These are phyloP conservation scores for Leccinum subtestaceum DNA, from an alignment of 768 basidiomycete species.

Conservation along the genomic window DNA sequence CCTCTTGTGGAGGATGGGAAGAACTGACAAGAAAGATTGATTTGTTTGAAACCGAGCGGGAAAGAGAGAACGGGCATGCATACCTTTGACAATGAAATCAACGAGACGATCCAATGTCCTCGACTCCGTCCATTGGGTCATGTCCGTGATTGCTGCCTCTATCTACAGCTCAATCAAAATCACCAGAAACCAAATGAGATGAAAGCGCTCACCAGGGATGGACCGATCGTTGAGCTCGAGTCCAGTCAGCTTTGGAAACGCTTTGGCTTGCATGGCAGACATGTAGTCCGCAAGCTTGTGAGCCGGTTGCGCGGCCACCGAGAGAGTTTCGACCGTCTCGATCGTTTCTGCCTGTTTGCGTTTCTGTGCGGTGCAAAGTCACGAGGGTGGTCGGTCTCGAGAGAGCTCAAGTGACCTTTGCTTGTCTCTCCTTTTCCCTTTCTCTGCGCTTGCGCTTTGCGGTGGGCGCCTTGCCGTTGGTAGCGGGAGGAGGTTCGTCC, in stretches of 20 bases:
- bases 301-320: conserved; percentile 58
- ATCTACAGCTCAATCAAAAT: conserved; percentile 51
- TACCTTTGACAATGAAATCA: conserved; percentile 77
- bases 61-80: conserved; percentile 8
- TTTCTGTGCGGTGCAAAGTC: conserved; percentile 43
- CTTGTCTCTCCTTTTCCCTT: conserved; percentile 70
- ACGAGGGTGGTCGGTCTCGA: background rate
- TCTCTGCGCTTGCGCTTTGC: conserved; percentile 73
- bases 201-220: conserved; percentile 65
- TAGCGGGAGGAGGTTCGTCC: conserved; percentile 21
- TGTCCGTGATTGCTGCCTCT: conserved; percentile 76
- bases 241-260: conserved; percentile 62
- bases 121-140: conserved; percentile 66
- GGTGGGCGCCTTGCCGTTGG: conserved; percentile 19
- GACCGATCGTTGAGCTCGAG: conserved; percentile 79
- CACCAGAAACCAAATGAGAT: conserved; percentile 14
- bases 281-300: conserved; percentile 61
- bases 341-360: conserved; percentile 53
- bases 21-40: conserved; percentile 38
- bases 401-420: conserved; percentile 48
- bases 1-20: conserved; percentile 65
- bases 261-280: conserved; percentile 61
- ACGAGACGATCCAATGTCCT: conserved; percentile 69
- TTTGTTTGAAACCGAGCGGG: background rate
- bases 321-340: conserved; percentile 38